A percentile compares a stretch with the other conserved stretches of the same genome.
These are phyloP conservation scores for Malassezia japonica DNA, from an alignment of 1,284 basidiomycete genomes.

Conservation along the genomic window DNA sequence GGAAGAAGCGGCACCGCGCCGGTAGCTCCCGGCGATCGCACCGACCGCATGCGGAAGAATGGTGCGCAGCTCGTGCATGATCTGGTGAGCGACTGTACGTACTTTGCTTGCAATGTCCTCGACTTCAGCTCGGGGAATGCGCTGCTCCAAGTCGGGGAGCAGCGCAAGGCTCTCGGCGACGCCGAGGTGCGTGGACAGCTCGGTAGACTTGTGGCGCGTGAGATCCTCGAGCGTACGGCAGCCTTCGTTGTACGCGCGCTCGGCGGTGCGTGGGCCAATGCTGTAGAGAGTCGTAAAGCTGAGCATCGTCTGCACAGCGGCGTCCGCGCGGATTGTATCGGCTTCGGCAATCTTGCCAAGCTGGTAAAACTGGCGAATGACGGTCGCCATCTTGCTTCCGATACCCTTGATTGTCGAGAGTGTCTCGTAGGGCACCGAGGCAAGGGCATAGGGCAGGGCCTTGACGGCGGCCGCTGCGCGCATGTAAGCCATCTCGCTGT, in stretches of 20 bases:
- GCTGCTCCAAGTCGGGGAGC: conserved; percentile 15
- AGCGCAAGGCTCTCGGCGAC: conserved; percentile 8
- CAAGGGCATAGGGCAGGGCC: conserved; percentile 28
- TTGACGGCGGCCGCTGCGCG: conserved; percentile 38
- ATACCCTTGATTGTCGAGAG: conserved; percentile 35
- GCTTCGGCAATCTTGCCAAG: conserved; percentile 31
- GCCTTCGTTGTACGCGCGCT: conserved; percentile 33
- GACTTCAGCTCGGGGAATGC: conserved; percentile 12
- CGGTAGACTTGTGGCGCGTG: conserved; percentile 20
- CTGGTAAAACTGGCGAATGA: conserved; percentile 31
- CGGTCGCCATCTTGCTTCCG: conserved; percentile 29
- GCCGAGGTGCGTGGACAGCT: conserved; percentile 8
- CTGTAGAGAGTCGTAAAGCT: conserved; percentile 37
- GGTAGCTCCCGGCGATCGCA: conserved; percentile 17
- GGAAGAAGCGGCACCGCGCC: conserved; percentile 15
- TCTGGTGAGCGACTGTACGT: not conserved
- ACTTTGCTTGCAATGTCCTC: conserved; percentile 10
- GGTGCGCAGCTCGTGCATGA: conserved; percentile 6
- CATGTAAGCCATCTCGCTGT: conserved; percentile 38
- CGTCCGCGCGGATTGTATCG: conserved; percentile 28
- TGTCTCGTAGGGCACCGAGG: not conserved
- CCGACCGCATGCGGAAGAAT: conserved; percentile 4
- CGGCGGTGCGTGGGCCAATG: conserved; percentile 33
- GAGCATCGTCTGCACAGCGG: conserved; percentile 27
- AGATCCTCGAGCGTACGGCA: conserved; percentile 33